Evolutionary conservation across 148 eudicot genomes (phyloP), one percentile per base, ranked within the genome.

Genomic region (Simmondsia chinensis): DNA sequence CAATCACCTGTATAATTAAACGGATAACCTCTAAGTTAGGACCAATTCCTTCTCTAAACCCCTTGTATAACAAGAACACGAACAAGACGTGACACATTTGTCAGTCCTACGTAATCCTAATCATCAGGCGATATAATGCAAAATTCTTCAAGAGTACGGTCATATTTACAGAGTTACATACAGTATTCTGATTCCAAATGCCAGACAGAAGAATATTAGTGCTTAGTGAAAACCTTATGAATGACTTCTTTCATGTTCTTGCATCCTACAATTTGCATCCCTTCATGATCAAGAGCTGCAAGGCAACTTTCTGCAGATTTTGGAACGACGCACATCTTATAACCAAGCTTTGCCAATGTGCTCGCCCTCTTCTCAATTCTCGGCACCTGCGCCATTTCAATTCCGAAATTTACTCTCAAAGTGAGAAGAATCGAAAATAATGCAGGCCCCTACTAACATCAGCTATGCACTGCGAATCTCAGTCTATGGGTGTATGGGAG

Each of bases 321-420:
- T 2, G 99, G 83, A 27, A 93, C 76, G 8, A 93, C 34, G 27
- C 99, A 93, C 44, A 40, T 74, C 42, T 68, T 82, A 51, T 86
- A 93, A 42, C 99, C 96, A 36, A 93, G 76, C 68, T 93, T 79
- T 9, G 78, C 83, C 46, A 93, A 63, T 4, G 94, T 77, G 34
- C 30, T 61, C 22, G 80, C 65, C 62, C 99, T 79, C 66, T 79
- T 93, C 33, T 86, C 99, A 69, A 93, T 64, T 69, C 87, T 74
- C 11, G 94, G 70, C 26, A 93, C 86, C 99, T 91, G 52, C 39
- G 61, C n/a, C n/a, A n/a, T n/a, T n/a, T n/a, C n/a, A n/a, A n/a
- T n/a, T n/a, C n/a, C n/a, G n/a, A n/a, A n/a, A n/a, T n/a, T n/a
- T n/a, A n/a, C n/a, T n/a, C n/a, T n/a, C n/a, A n/a, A n/a, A n/a